Percentiles rank a stretch among this genome's conserved stretches.
These are phyloP conservation scores for Malus sylvestris DNA, from an alignment of 306 rosid genomes.

Conservation along the genomic window DNA sequence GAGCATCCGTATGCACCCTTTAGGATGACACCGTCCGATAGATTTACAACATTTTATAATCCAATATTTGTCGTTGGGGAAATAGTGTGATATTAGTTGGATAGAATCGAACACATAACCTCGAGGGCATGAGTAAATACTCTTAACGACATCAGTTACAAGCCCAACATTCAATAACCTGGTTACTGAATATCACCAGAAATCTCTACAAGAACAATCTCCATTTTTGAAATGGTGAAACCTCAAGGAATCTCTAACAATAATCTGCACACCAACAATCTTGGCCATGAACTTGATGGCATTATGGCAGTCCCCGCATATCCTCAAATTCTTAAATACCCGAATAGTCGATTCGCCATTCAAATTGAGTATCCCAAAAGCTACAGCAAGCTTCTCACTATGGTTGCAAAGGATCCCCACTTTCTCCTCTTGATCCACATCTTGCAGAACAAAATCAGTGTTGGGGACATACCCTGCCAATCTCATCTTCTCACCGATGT, in stretches of 20 bases:
- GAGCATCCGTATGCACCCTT: too few species aligned
- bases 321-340: constrained; percentile 51
- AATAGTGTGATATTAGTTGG: too few species aligned
- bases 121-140: background rate
- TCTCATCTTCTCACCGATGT: constrained; percentile 44
- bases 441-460: constrained; percentile 52
- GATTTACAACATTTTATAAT: too few species aligned
- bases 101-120: too few species aligned
- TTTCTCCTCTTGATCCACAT: constrained; percentile 48
- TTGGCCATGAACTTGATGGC: constrained; percentile 45
- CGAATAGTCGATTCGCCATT: constrained; percentile 37
- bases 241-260: constrained; percentile 52
- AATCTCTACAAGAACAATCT: constrained; percentile 40
- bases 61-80: too few species aligned
- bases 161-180: background rate
- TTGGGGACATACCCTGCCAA: constrained; percentile 39
- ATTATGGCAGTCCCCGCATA: constrained; percentile 50
- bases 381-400: constrained; percentile 46
- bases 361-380: constrained; percentile 47
- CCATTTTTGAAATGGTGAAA: constrained; percentile 51
- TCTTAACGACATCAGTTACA: background rate
- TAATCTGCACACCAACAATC: constrained; percentile 38
- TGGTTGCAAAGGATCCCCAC: constrained; percentile 39
- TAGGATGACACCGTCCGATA: too few species aligned
- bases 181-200: constrained; percentile 26